Base-by-base conservation (phyloP, 768 basidiomycete genomes). In the Tephrocybe rancida region DNA sequence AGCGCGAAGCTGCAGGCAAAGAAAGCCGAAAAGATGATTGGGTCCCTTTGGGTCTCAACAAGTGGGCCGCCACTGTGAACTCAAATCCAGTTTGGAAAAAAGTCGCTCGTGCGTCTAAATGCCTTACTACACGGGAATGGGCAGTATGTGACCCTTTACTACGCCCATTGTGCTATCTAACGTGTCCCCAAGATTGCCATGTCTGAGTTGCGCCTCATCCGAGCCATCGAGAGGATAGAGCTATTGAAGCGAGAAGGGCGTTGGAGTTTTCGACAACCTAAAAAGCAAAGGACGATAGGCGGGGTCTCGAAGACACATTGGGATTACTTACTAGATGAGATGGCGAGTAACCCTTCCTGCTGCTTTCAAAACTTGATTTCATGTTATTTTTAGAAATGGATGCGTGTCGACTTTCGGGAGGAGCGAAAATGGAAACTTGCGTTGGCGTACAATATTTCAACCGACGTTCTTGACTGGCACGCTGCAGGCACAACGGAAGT, bases 301-400 rank as follows among this genome's bases (percentile, higher is more conserved):
- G 85, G 86, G 1, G 60, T 87, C 44, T 74, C 77, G 2, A 97
- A 95, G 71, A 84, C 88, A 0, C 94, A 98, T 64, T 95, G 93
- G 93, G 97, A 98, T 67, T 90, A 95, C 69, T 76, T 99, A 29
- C 71, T 99, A 69, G 96, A 98, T 56, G 97, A 99, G 71, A 94
- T 98, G 94, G 93, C 92, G 50, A 61, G 82, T 73, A 18, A 25
- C 22, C 16, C 30, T 48, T 24, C 35, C 5, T 39, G 14, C 47
- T 35, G 16, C 38, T 27, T 26, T 11, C 9, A 13, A 1, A 5
- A 2, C 13, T n/a, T 37, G 30, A 35, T 22, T 55, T 55, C n/a
- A 38, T 35, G 43, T 24, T 58, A 45, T 59, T 58, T 41, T 0
- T 48, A 95, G 95, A 92, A 89, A 83, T 99, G 97, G 97, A 88